Conservation (phyloP, 805 yeast species). For the Zygosaccharomyces kombuchaensis region DNA sequence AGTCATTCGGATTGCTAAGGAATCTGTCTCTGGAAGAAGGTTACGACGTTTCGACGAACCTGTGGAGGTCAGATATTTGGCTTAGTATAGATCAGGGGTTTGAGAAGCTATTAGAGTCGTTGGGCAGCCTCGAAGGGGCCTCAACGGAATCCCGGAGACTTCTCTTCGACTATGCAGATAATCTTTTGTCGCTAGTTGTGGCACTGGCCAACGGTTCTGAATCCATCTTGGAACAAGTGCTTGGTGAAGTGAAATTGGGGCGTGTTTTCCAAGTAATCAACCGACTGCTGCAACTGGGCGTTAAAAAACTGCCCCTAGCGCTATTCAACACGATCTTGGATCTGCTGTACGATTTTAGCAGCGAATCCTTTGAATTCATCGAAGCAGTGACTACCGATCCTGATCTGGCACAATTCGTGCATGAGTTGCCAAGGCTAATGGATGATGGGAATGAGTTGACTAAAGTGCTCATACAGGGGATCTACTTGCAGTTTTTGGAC, state of each 20-base stretch:
- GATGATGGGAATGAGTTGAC: constrained; percentile 31
- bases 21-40: constrained; percentile 85
- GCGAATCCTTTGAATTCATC: constrained; percentile 55
- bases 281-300: constrained; percentile 29
- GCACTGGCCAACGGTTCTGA: constrained; percentile 63
- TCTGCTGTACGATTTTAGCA: constrained; percentile 54
- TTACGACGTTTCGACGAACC: constrained; percentile 65
- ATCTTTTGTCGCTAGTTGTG: constrained; percentile 61
- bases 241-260: constrained; percentile 27
- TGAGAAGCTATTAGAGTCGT: constrained; percentile 46
- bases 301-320: constrained; percentile 36
- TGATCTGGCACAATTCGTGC: constrained; percentile 18
- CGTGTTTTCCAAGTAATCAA: constrained; percentile 27
- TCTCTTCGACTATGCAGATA: constrained; percentile 66
- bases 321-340: constrained; percentile 53
- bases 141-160: constrained; percentile 43
- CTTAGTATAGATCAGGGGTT: constrained; percentile 50
- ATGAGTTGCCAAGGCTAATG: constrained; percentile 15
- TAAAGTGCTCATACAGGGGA: constrained; percentile 36
- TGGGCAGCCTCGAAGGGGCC: constrained; percentile 37
- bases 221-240: constrained; percentile 47
- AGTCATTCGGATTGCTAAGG: constrained; percentile 74
- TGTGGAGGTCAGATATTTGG: constrained; percentile 82
- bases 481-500: constrained; percentile 37
- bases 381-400: constrained; percentile 19